phyloP scores from a whole-genome alignment of 1,284 basidiomycete genomes.

The Cryptococcus sp. region DNA sequence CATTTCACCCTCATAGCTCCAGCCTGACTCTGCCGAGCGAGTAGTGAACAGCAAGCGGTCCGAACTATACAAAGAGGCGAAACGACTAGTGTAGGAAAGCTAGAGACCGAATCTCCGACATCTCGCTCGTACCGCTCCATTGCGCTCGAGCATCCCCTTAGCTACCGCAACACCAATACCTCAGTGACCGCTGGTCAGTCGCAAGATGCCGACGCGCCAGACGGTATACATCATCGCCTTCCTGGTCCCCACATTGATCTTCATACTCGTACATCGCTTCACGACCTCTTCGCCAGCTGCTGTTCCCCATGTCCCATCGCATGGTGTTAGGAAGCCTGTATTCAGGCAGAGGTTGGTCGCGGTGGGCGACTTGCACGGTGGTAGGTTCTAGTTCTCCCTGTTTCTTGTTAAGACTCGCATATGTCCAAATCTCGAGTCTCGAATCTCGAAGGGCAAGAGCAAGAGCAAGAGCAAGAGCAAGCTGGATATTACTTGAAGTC shows the following conservation, averaged over 20 bases:
- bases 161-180: not conserved
- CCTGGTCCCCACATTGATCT: conserved; percentile 8
- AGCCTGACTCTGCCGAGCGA: too few relatives aligned
- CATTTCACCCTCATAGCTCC: too few relatives aligned
- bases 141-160: too few relatives aligned
- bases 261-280: conserved; percentile 11
- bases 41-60: too few relatives aligned
- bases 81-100: too few relatives aligned
- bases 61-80: too few relatives aligned
- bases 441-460: too few relatives aligned
- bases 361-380: conserved; percentile 79
- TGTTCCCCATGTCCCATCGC: conserved; percentile 10
- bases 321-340: conserved; percentile 9
- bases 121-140: too few relatives aligned
- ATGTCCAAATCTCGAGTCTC: not conserved
- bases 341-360: conserved; percentile 59
- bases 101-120: too few relatives aligned
- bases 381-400: conserved; percentile 21
- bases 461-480: not conserved
- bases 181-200: not conserved
- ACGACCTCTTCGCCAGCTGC: not conserved
- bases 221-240: conserved; percentile 9
- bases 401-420: too few relatives aligned
- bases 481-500: not conserved
- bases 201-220: conserved; percentile 13